Conservation (phyloP, 371 early-diverging fungal genomes). For the Dinochytrium kinnereticum region DNA sequence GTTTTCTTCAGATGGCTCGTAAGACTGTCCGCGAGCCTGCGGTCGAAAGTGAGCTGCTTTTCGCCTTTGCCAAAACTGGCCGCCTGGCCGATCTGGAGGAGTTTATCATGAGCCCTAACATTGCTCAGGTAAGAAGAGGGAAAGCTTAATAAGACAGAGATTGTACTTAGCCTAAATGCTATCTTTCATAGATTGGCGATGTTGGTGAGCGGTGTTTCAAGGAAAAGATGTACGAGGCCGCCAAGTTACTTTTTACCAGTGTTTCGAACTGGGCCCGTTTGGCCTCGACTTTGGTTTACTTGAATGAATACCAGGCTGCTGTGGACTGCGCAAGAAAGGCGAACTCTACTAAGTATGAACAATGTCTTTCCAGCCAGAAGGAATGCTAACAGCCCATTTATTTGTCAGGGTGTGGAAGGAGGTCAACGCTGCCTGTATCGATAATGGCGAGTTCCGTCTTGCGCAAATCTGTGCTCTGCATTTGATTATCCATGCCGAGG, state of each 20-base stretch:
- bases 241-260: conserved; percentile 89
- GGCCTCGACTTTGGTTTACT: conserved; percentile 91
- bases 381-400: conserved; percentile 4
- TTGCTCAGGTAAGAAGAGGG: conserved; percentile 87
- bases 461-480: conserved; percentile 98
- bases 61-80: conserved; percentile 92
- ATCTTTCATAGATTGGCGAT: conserved; percentile 54
- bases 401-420: conserved; percentile 89
- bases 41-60: conserved; percentile 92
- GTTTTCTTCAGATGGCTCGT: conserved; percentile 92
- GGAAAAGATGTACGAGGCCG: conserved; percentile 87
- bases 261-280: conserved; percentile 96
- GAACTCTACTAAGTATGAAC: conserved; percentile 76
- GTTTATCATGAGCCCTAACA: conserved; percentile 87
- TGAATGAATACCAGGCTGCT: conserved; percentile 93
- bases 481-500: conserved; percentile 95
- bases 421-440: conserved; percentile 93
- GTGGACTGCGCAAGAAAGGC: conserved; percentile 98
- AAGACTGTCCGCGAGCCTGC: conserved; percentile 89
- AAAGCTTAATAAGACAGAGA: too few relatives aligned
- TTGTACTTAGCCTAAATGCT: not conserved
- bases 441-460: conserved; percentile 89
- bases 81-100: conserved; percentile 92
- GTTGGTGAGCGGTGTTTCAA: conserved; percentile 97
- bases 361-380: too few relatives aligned